phyloP scores from a whole-genome alignment of 371 early-diverging fungal species.

The Edhazardia aedis region DNA sequence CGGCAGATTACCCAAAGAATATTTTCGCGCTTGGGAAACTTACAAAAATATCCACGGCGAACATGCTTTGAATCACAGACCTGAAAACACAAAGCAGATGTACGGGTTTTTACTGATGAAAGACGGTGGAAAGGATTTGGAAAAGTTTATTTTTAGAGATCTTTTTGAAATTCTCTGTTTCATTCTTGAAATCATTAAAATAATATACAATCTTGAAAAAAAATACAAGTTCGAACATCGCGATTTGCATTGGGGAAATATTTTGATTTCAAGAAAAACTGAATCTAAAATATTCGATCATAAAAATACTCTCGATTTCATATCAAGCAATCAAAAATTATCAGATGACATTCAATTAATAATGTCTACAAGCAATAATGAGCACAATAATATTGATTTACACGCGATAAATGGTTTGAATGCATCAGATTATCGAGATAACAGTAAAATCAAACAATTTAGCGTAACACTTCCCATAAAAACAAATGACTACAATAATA shows the following conservation, averaged over 20 bases:
- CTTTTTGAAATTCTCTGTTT: conserved; percentile 6
- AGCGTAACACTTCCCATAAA: too few relatives aligned
- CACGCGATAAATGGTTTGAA: too few relatives aligned
- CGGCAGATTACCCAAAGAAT: conserved; percentile 18
- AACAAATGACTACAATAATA: too few relatives aligned
- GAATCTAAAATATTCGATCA: neutral
- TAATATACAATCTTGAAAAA: conserved; percentile 18
- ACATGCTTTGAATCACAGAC: too few relatives aligned
- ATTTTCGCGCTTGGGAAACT: conserved; percentile 5
- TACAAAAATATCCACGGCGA: neutral
- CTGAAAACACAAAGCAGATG: neutral
- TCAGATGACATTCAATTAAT: too few relatives aligned
- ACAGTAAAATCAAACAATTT: too few relatives aligned
- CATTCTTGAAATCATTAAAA: conserved; percentile 10
- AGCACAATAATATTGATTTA: too few relatives aligned
- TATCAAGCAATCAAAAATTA: neutral
- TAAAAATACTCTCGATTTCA: neutral
- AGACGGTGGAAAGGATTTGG: conserved; percentile 26
- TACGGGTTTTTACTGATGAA: conserved; percentile 34
- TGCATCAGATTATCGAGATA: too few relatives aligned
- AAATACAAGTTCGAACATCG: conserved; percentile 40
- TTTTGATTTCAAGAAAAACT: conserved; percentile 14
- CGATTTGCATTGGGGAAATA: conserved; percentile 45
- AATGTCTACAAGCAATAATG: too few relatives aligned
- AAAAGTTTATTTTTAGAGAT: conserved; percentile 27